Conservation (phyloP, 495 filamentous ascomycete genomes). For the Hypoxylon perforatum region DNA sequence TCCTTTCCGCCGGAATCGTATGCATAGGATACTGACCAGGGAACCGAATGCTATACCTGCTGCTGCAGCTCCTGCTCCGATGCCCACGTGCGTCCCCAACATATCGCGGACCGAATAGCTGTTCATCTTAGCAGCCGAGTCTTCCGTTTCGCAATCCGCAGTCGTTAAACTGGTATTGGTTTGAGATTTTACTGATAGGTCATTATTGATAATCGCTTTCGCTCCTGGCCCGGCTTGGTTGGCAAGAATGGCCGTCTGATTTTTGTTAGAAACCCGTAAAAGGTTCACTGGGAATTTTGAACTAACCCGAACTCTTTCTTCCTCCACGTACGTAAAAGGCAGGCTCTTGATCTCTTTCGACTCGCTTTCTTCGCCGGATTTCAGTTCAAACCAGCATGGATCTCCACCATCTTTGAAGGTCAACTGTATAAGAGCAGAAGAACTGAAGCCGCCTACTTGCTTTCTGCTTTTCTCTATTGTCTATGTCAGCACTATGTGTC, state of each 20-base stretch:
- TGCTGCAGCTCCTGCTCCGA: not conserved
- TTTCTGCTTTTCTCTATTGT: not conserved
- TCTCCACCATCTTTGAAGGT: constrained; percentile 2
- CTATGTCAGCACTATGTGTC: not conserved
- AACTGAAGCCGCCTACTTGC: not conserved
- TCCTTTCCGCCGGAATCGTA: not conserved
- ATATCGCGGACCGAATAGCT: not conserved
- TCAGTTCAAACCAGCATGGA: constrained; percentile 2
- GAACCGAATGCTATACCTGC: not conserved
- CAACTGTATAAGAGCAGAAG: not conserved
- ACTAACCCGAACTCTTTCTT: constrained; percentile 1
- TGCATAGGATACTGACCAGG: not conserved
- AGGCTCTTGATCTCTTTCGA: not conserved
- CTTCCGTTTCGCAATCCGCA: not conserved
- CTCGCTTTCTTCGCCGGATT: not conserved
- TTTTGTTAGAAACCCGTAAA: not conserved
- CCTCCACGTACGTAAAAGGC: not conserved
- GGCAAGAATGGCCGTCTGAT: not conserved
- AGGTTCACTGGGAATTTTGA: not conserved
- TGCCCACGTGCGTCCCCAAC: not conserved
- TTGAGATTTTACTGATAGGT: not conserved
- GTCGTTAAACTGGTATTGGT: not conserved
- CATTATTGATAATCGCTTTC: not conserved
- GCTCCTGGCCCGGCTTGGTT: not conserved
- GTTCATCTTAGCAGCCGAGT: not conserved